Evolutionary conservation across 1,284 basidiomycete genomes (phyloP).

Genomic region (Lentinula novae-zelandiae): DNA sequence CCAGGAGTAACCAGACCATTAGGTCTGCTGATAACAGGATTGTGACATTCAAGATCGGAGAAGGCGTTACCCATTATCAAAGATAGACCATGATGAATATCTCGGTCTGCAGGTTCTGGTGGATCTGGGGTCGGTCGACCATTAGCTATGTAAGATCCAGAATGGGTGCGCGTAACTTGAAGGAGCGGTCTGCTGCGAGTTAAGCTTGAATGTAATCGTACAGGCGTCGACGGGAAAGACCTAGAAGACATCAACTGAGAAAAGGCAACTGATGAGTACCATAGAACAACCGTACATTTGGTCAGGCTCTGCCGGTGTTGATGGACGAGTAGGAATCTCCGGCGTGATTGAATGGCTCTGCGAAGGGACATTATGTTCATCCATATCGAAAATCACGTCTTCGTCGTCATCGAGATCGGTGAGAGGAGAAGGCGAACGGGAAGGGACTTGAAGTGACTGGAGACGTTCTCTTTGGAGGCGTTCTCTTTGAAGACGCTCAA

Average conservation of each 20-base stretch:
- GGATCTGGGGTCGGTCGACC: constrained; percentile 49
- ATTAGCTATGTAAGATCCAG: constrained; percentile 40
- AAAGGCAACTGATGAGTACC: not conserved
- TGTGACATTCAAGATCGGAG: not conserved
- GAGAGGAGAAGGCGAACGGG: not conserved
- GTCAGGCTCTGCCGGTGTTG: not conserved
- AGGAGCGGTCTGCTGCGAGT: constrained; percentile 5
- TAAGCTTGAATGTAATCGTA: not conserved
- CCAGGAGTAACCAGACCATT: not conserved
- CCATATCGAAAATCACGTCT: not conserved
- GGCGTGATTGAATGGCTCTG: not conserved
- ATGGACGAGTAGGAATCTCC: not conserved
- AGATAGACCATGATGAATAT: not conserved
- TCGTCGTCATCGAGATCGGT: not conserved
- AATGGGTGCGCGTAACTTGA: constrained; percentile 36
- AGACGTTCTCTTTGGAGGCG: constrained; percentile 7
- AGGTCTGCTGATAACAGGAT: not conserved
- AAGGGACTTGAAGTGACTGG: not conserved
- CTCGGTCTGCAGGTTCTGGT: constrained; percentile 21
- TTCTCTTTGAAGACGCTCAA: constrained; percentile 15
- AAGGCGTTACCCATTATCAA: not conserved
- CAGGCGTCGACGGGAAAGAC: not conserved
- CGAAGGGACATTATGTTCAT: not conserved
- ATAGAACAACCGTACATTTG: not conserved
- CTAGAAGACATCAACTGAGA: not conserved